phyloP scores from a whole-genome alignment of 176 grass and related monocot genomes.

The Elaeis guineensis region DNA sequence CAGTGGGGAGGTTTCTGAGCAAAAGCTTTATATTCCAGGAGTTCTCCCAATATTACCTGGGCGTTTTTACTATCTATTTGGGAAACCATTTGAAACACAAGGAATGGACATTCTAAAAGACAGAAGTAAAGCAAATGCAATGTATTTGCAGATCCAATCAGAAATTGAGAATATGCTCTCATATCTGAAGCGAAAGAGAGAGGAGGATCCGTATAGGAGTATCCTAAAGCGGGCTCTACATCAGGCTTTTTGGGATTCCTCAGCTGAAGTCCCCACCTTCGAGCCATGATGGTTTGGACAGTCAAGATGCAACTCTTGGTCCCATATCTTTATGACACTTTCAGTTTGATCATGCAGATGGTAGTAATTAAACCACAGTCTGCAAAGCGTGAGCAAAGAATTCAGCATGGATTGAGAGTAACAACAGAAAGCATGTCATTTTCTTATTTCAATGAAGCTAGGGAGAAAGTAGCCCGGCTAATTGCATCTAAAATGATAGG shows the following conservation, averaged over 20 bases:
- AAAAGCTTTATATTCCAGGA: constrained; percentile 44
- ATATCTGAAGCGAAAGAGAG: constrained; percentile 81
- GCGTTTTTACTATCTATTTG: constrained; percentile 80
- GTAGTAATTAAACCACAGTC: too few relatives aligned
- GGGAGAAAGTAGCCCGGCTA: too few relatives aligned
- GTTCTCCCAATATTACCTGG: constrained; percentile 83
- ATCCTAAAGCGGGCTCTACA: constrained; percentile 44
- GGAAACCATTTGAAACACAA: constrained; percentile 59
- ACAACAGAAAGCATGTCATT: too few relatives aligned
- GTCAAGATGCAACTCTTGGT: too few relatives aligned
- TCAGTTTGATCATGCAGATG: too few relatives aligned
- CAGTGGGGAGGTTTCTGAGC: constrained; percentile 57
- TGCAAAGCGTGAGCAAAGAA: too few relatives aligned
- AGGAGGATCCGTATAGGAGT: constrained; percentile 84
- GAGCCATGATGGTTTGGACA: constrained; percentile 42
- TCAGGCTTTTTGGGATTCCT: constrained; percentile 58
- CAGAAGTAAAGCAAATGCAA: constrained; percentile 42
- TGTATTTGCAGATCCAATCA: constrained; percentile 63
- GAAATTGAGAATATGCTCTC: constrained; percentile 58
- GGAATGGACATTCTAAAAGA: constrained; percentile 58
- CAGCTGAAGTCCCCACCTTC: constrained; percentile 65
- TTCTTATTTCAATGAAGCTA: too few relatives aligned
- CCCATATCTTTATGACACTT: too few relatives aligned
- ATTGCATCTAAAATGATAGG: too few relatives aligned
- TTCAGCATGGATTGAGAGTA: too few relatives aligned